These are phyloP conservation scores for Odontarrhena argentea DNA, from an alignment of 345 rosid genomes.

Conservation along the genomic window DNA sequence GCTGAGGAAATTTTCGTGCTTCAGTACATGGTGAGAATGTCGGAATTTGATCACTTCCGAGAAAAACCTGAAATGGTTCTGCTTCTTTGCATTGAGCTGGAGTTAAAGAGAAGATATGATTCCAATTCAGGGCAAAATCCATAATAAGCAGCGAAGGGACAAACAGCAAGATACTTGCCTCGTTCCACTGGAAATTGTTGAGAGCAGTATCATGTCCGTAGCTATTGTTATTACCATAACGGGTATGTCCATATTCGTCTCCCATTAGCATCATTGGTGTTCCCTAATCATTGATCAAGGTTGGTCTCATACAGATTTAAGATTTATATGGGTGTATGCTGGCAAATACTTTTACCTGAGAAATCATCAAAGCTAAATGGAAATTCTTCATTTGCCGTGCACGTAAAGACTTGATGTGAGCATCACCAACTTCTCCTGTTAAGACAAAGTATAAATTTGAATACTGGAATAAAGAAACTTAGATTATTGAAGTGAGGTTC, in stretches of 20 bases:
- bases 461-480: neutral
- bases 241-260: slow-evolving; percentile 89
- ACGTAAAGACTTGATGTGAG: slow-evolving; percentile 67
- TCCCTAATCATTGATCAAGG: slow-evolving; percentile 54
- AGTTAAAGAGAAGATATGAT: neutral
- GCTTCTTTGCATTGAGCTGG: slow-evolving; percentile 64
- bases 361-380: slow-evolving; percentile 84
- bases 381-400: slow-evolving; percentile 87
- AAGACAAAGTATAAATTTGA: slow-evolving; percentile 24
- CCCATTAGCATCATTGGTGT: slow-evolving; percentile 98
- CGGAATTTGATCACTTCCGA: slow-evolving; percentile 73
- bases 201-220: slow-evolving; percentile 86
- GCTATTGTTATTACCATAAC: slow-evolving; percentile 91
- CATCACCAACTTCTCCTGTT: slow-evolving; percentile 77
- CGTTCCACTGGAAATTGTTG: slow-evolving; percentile 83
- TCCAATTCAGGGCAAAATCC: neutral
- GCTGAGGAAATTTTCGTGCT: slow-evolving; percentile 64
- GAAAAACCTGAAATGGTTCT: slow-evolving; percentile 76
- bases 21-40: slow-evolving; percentile 48
- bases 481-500: slow-evolving; percentile 14
- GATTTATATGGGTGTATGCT: slow-evolving; percentile 10
- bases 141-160: neutral
- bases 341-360: slow-evolving; percentile 58
- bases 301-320: slow-evolving; percentile 1
- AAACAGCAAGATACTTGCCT: slow-evolving; percentile 44